A percentile compares a stretch with the other conserved stretches of the same genome.
Evolutionary conservation across 1,284 basidiomycete genomes (phyloP).

Genomic region (Ganoderma resinaceum): DNA sequence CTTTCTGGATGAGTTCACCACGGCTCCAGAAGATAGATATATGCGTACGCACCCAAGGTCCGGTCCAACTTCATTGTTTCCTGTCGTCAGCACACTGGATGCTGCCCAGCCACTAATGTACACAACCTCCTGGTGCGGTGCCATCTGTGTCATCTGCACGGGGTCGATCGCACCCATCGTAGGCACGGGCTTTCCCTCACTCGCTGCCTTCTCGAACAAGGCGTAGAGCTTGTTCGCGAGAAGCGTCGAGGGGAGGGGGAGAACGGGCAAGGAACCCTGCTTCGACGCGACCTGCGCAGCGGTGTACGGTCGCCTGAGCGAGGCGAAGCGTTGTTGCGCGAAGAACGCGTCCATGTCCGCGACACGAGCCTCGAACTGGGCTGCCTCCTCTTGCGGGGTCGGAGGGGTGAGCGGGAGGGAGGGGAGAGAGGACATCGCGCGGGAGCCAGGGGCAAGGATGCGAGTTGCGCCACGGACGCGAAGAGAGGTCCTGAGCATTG

Average conservation of each 20-base stretch:
- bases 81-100: constrained; percentile 89
- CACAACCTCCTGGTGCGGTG: constrained; percentile 91
- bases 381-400: constrained; percentile 66
- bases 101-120: constrained; percentile 96
- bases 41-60: constrained; percentile 82
- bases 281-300: constrained; percentile 85
- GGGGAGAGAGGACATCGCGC: constrained; percentile 33
- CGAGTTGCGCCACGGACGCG: constrained; percentile 26
- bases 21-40: background rate
- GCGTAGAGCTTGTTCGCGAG: constrained; percentile 86
- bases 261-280: constrained; percentile 85
- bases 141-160: constrained; percentile 98
- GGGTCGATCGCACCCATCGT: constrained; percentile 93
- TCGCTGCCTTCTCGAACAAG: constrained; percentile 69
- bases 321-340: constrained; percentile 74
- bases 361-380: constrained; percentile 70
- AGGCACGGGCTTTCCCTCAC: constrained; percentile 73
- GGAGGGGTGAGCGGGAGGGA: constrained; percentile 69
- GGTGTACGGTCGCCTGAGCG: constrained; percentile 81
- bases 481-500: constrained; percentile 25
- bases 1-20: background rate
- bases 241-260: constrained; percentile 79
- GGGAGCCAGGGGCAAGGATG: constrained; percentile 25
- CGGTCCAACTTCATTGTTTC: constrained; percentile 95
- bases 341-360: constrained; percentile 79